phyloP scores from a whole-genome alignment of 345 rosid species.

The Erucastrum elatum region DNA sequence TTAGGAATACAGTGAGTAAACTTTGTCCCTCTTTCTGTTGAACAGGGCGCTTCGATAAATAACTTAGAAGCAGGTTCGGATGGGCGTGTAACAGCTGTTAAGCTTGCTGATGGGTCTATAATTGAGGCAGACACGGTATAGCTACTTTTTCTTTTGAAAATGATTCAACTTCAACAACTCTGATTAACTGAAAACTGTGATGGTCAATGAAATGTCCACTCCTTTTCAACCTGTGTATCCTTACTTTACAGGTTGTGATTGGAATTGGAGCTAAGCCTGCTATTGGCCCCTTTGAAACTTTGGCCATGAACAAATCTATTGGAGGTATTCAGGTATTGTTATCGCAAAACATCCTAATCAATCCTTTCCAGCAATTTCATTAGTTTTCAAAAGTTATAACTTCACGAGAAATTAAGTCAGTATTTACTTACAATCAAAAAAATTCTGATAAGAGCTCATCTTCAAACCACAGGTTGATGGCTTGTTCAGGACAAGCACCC shows the following conservation, averaged over 20 bases:
- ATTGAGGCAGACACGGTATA: slow-evolving; percentile 79
- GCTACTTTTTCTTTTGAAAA: slow-evolving; percentile 9
- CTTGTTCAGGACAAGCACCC: slow-evolving; percentile 67
- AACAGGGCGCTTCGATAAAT: slow-evolving; percentile 75
- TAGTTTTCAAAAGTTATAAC: not conserved
- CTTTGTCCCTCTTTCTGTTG: slow-evolving; percentile 15
- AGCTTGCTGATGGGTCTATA: slow-evolving; percentile 81
- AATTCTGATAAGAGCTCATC: slow-evolving; percentile 24
- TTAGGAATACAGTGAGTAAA: slow-evolving; percentile 16
- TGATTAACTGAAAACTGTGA: slow-evolving; percentile 23
- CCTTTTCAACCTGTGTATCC: slow-evolving; percentile 6
- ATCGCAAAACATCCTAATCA: not conserved
- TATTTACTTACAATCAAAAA: not conserved
- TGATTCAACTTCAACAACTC: slow-evolving; percentile 1
- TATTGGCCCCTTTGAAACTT: slow-evolving; percentile 66
- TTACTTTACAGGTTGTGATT: slow-evolving; percentile 57
- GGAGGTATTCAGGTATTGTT: slow-evolving; percentile 85
- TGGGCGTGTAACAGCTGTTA: slow-evolving; percentile 73
- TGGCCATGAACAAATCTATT: slow-evolving; percentile 58
- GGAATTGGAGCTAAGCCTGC: slow-evolving; percentile 97
- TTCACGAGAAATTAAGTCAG: not conserved
- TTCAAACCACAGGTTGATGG: slow-evolving; percentile 74
- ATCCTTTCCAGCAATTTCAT: not conserved
- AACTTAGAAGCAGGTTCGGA: slow-evolving; percentile 75
- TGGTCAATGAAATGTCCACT: not conserved